Conservation (phyloP, 2,329 filamentous ascomycete species). For the Fusarium solani-melongenae region DNA sequence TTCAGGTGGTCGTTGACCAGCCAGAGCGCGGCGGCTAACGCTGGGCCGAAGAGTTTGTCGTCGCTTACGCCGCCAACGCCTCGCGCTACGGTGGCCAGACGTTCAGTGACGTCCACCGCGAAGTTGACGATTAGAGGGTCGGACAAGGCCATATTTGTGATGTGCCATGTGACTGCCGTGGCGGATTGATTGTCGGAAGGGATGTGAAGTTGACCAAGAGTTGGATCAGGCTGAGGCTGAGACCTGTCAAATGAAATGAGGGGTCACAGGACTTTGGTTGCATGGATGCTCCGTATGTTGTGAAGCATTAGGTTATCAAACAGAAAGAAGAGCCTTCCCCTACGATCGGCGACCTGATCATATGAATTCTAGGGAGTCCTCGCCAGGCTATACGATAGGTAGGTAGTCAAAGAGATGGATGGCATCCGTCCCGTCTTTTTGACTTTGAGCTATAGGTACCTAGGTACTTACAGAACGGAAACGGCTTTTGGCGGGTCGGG, state of each 20-base stretch:
- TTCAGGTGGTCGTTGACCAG: neutral
- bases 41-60: neutral
- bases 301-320: no score
- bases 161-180: no score
- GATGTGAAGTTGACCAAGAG: neutral
- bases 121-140: neutral
- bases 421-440: no score
- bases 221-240: neutral
- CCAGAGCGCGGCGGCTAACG: neutral
- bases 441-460: no score
- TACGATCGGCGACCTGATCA: neutral
- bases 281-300: no score
- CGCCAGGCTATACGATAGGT: no score
- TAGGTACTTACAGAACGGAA: neutral
- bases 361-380: neutral
- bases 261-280: neutral
- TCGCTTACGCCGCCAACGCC: no score
- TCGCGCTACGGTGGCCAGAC: neutral
- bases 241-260: neutral
- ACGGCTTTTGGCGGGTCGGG: neutral
- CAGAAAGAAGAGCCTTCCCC: neutral
- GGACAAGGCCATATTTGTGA: neutral
- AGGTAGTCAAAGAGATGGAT: no score
- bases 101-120: neutral
- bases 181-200: neutral